A percentile compares a stretch with the other conserved stretches of the same genome.
phyloP scores from a whole-genome alignment of 1,284 basidiomycete genomes.

The Sporisorium sorghi region DNA sequence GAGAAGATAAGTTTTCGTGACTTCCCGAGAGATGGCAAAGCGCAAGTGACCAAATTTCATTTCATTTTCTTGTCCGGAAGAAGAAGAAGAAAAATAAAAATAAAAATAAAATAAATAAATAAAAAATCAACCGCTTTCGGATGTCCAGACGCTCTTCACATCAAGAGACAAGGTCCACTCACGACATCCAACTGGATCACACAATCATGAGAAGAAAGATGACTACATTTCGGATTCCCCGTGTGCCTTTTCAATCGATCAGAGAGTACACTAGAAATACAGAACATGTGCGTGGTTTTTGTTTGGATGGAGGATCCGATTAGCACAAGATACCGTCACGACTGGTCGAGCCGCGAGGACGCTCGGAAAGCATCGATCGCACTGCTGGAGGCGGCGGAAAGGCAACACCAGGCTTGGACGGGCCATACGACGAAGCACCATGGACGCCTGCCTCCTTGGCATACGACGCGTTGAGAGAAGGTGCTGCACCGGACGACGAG shows the following conservation, averaged over 20 bases:
- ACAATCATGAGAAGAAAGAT: background rate
- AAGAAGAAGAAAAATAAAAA: too few relatives aligned
- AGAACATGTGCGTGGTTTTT: background rate
- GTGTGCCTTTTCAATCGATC: background rate
- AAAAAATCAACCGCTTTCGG: background rate
- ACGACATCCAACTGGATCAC: background rate
- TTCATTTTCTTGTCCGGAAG: too few relatives aligned
- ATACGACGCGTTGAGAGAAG: background rate
- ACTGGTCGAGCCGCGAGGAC: slow-evolving; percentile 24
- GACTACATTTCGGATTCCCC: background rate
- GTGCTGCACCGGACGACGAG: background rate
- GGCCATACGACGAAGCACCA: slow-evolving; percentile 1
- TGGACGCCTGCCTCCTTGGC: background rate
- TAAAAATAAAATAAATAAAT: too few relatives aligned
- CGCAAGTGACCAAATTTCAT: too few relatives aligned
- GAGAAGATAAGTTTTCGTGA: too few relatives aligned
- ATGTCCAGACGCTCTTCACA: background rate
- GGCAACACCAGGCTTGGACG: slow-evolving; percentile 16
- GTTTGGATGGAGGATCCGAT: slow-evolving; percentile 1
- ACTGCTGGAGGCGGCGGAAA: slow-evolving; percentile 26
- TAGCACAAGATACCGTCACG: slow-evolving; percentile 40
- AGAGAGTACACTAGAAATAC: background rate
- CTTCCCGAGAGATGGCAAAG: background rate
- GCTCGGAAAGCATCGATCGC: slow-evolving; percentile 20
- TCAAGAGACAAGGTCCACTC: too few relatives aligned